Conservation (phyloP, 2,329 filamentous ascomycete genomes). For the Ustulina deusta region DNA sequence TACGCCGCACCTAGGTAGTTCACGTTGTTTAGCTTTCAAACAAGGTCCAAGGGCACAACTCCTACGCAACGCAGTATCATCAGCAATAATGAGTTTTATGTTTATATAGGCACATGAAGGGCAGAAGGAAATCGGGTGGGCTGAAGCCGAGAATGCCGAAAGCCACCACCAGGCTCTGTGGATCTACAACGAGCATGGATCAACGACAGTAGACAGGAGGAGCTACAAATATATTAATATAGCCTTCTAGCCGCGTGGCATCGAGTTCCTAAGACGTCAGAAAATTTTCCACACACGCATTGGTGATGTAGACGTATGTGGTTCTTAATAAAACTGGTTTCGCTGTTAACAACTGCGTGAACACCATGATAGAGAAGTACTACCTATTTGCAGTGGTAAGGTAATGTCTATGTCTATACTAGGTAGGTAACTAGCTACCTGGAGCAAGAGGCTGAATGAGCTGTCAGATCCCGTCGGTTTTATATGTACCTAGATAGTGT, state of each 20-base stretch:
- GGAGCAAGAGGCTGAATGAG: neutral
- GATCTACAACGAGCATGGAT: conserved; percentile 11
- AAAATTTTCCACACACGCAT: neutral
- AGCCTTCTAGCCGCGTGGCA: neutral
- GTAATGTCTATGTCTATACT: neutral
- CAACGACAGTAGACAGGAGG: neutral
- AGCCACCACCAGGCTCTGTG: conserved; percentile 17
- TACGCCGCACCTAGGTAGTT: conserved; percentile 1
- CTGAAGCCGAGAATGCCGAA: conserved; percentile 29
- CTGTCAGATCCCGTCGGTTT: neutral
- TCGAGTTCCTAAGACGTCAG: neutral
- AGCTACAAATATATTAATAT: neutral
- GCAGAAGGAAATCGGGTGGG: conserved; percentile 7
- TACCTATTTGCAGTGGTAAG: neutral
- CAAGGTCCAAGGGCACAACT: conserved; percentile 4
- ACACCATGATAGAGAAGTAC: neutral
- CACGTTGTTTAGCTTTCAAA: neutral
- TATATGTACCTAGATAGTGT: neutral
- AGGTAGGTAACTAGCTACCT: neutral
- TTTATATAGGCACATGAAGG: neutral
- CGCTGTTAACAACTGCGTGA: neutral
- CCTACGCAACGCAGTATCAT: conserved; percentile 1
- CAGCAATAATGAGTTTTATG: conserved; percentile 16
- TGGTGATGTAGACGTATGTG: neutral
- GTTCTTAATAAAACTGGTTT: neutral